A percentile compares a stretch with the other conserved stretches of the same genome.
Evolutionary conservation across 257 asterid species (phyloP).

Genomic region (Lycium barbarum): DNA sequence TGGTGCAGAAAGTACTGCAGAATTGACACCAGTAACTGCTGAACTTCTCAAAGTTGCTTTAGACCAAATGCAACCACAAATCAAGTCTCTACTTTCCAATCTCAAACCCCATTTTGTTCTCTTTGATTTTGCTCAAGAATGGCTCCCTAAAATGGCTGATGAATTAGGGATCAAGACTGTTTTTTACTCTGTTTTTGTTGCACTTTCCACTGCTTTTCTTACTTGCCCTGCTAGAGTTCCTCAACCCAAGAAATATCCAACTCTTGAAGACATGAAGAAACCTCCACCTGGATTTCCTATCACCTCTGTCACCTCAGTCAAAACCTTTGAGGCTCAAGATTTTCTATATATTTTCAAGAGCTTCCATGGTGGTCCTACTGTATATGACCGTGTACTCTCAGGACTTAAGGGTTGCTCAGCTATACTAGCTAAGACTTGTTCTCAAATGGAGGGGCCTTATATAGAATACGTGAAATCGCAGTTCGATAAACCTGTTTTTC

Average conservation of each 20-base stretch:
- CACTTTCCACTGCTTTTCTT: constrained; percentile 53
- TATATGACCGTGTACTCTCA: constrained; percentile 50
- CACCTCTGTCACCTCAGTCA: constrained; percentile 44
- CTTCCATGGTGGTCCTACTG: constrained; percentile 46
- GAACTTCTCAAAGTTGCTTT: constrained; percentile 59
- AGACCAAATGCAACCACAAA: constrained; percentile 59
- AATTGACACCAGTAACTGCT: constrained; percentile 41
- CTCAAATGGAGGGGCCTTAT: constrained; percentile 58
- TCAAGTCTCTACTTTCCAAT: constrained; percentile 37
- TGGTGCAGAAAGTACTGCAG: constrained; percentile 56
- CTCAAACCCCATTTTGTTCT: constrained; percentile 60
- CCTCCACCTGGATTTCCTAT: constrained; percentile 60
- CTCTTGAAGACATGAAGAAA: constrained; percentile 44
- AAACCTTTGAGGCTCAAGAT: constrained; percentile 55
- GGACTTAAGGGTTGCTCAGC: constrained; percentile 52
- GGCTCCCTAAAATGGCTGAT: constrained; percentile 57
- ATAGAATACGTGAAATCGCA: constrained; percentile 52
- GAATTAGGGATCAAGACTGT: constrained; percentile 52
- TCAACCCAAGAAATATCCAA: constrained; percentile 35
- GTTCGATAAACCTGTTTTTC: constrained; percentile 52
- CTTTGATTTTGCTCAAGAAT: constrained; percentile 65
- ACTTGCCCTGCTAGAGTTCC: constrained; percentile 54
- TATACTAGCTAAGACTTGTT: constrained; percentile 60
- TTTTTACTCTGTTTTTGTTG: constrained; percentile 50
- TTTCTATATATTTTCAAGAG: constrained; percentile 54